Percentiles rank a stretch among this genome's conserved stretches.
phyloP scores from a whole-genome alignment of 2,329 filamentous ascomycete genomes.

The Aspergillus fumigatiaffinis region DNA sequence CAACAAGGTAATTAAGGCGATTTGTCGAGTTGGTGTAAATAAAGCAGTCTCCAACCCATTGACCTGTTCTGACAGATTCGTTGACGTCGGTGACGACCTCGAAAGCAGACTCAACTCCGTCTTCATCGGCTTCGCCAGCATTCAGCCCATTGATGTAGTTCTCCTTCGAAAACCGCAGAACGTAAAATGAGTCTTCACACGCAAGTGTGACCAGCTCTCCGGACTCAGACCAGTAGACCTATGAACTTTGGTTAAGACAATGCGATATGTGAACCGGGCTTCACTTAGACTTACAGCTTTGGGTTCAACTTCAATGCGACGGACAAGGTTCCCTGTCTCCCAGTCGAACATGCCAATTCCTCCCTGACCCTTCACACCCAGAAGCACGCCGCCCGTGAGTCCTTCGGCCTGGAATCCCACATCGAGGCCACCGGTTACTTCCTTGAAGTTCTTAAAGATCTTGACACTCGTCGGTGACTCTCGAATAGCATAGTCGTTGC shows the following conservation, averaged over 20 bases:
- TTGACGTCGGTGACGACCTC: slow-evolving; percentile 95
- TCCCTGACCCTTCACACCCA: slow-evolving; percentile 92
- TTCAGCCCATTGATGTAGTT: slow-evolving; percentile 81
- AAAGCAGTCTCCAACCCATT: slow-evolving; percentile 99
- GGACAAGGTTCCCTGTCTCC: slow-evolving; percentile 81
- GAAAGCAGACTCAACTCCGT: slow-evolving; percentile 93
- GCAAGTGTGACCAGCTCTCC: slow-evolving; percentile 90
- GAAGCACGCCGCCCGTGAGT: slow-evolving; percentile 78
- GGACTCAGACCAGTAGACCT: slow-evolving; percentile 96
- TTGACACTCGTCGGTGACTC: slow-evolving; percentile 93
- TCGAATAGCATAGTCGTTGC: slow-evolving; percentile 95
- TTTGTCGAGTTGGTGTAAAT: slow-evolving; percentile 98
- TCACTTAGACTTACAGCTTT: slow-evolving; percentile 46
- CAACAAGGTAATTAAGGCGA: slow-evolving; percentile 94
- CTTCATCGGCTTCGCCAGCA: slow-evolving; percentile 75
- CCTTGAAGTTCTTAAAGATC: slow-evolving; percentile 96
- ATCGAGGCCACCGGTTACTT: slow-evolving; percentile 82
- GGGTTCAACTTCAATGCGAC: slow-evolving; percentile 80
- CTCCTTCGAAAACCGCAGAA: slow-evolving; percentile 86
- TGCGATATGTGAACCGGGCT: not conserved
- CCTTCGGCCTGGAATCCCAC: slow-evolving; percentile 95
- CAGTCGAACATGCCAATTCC: slow-evolving; percentile 97
- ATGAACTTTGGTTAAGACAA: slow-evolving; percentile 3
- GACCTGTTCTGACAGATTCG: slow-evolving; percentile 86
- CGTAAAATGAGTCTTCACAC: slow-evolving; percentile 93